A percentile compares a stretch with the other conserved stretches of the same genome.
Conservation (phyloP, 768 basidiomycete genomes). For the Dioszegia aurantiaca region DNA sequence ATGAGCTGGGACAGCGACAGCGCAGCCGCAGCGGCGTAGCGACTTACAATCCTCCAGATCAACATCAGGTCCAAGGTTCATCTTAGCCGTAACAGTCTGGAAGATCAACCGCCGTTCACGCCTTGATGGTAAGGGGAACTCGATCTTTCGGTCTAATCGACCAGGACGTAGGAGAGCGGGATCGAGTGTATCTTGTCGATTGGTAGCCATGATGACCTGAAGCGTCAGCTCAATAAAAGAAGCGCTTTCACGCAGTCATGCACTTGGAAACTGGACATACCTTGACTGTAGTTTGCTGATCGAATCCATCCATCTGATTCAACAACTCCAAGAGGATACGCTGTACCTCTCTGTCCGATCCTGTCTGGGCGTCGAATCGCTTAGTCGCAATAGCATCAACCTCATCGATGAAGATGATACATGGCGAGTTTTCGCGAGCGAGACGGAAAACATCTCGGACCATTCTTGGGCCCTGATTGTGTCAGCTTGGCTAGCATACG, state of each 20-base stretch:
- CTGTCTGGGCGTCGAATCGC: conserved; percentile 98
- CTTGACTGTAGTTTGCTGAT: conserved; percentile 98
- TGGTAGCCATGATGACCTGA: conserved; percentile 99
- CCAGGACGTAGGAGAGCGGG: conserved; percentile 96
- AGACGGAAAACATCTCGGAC: conserved; percentile 98
- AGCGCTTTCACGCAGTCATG: neutral
- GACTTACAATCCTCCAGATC: conserved; percentile 94
- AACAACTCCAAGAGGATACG: conserved; percentile 93
- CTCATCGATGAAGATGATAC: conserved; percentile 98
- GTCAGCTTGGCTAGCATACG: conserved; percentile 2
- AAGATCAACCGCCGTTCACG: conserved; percentile 95
- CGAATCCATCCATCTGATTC: conserved; percentile 99
- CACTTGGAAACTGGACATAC: conserved; percentile 56
- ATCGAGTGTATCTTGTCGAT: conserved; percentile 95
- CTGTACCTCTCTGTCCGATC: conserved; percentile 97
- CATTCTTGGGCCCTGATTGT: conserved; percentile 80
- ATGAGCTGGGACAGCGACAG: neutral
- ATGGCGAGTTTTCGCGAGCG: conserved; percentile 92
- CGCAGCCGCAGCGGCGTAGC: neutral
- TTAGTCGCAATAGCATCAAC: conserved; percentile 96
- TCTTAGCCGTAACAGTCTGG: conserved; percentile 94
- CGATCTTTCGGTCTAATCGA: conserved; percentile 96
- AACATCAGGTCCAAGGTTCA: conserved; percentile 96
- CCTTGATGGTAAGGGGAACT: conserved; percentile 90
- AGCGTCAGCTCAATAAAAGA: conserved; percentile 21